Conservation (phyloP, 2,329 filamentous ascomycete genomes). For the Pseudopithomyces chartarum region DNA sequence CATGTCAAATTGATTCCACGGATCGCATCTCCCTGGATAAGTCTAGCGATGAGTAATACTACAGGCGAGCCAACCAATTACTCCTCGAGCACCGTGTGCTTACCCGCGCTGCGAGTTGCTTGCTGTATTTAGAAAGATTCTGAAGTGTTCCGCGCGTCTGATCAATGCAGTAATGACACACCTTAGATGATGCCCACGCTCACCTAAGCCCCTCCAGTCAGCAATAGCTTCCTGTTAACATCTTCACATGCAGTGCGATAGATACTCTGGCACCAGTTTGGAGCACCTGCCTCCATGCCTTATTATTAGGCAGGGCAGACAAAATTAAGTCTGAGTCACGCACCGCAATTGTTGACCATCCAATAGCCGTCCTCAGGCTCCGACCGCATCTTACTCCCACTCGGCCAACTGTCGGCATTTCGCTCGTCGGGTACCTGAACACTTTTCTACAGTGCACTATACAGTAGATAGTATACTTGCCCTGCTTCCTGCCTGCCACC, state of each 20-base stretch:
- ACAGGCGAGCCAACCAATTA: neutral
- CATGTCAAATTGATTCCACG: neutral
- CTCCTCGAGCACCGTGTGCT: neutral
- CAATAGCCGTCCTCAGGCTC: neutral
- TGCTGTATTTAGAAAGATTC: neutral
- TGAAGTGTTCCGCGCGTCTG: neutral
- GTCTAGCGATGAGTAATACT: conserved; percentile 7
- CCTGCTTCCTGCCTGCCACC: neutral
- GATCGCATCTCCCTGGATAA: neutral
- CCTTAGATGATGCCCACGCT: neutral
- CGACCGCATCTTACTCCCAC: neutral
- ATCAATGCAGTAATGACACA: neutral
- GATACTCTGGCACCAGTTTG: neutral
- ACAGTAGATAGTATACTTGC: neutral
- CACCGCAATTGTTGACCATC: neutral
- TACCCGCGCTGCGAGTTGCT: neutral
- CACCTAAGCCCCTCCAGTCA: neutral
- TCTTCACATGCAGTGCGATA: neutral
- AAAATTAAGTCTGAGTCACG: neutral
- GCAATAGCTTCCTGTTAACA: neutral
- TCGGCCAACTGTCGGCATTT: conserved; percentile 1
- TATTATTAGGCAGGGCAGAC: neutral
- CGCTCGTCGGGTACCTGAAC: neutral
- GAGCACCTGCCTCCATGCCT: neutral
- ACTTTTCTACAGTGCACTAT: neutral